Evolutionary conservation across 805 yeast genomes (phyloP), one percentile per base, ranked within the genome.

Genomic region (Tetrapisispora arboricola): DNA sequence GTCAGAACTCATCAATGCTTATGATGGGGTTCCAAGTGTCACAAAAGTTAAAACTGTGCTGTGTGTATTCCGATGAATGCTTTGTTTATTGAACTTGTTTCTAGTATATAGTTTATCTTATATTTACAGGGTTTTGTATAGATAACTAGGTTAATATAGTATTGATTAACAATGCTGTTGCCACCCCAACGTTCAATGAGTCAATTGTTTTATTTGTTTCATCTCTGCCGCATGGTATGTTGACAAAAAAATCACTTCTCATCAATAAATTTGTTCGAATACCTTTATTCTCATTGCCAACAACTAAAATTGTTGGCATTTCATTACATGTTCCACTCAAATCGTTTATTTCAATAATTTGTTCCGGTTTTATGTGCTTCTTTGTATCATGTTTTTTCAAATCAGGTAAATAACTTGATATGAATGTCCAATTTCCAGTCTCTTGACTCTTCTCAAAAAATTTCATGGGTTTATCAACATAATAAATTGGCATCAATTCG

Each of bases 281-380:
- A 28, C 96, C 96, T 6, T 67, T 68, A 9, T 94, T 94, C 61
- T 87, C 96, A 38, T 86, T 81, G 11, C 96, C 96, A 37, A 88
- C 65, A 1, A 86, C 82, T 38, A 87, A 61, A 46, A 88, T 53
- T 28, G 76, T 71, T 0, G 96, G 96, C 1, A 70, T 57, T 10
- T 64, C 51, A 3, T 61, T 57, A 28, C 76, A 54, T 28, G 79
- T 49, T 0, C 58, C 60, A 1, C 62, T 51, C 39, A 85, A 60
- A 20, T 73, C 74, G 3, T 59, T 60, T 12, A 65, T 45, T 9
- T 63, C 68, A 15, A 76, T 45, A 4, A 33, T 22, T 15, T 34
- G 36, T 21, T 46, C 53, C 47, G 68, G 67, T 34, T 62, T 50
- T 24, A 60, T 50, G 20, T 51, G 27, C 54, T 58, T 55, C 49